These are phyloP conservation scores for Sporisorium exsertum DNA, from an alignment of 1,284 basidiomycete species.

Conservation along the genomic window DNA sequence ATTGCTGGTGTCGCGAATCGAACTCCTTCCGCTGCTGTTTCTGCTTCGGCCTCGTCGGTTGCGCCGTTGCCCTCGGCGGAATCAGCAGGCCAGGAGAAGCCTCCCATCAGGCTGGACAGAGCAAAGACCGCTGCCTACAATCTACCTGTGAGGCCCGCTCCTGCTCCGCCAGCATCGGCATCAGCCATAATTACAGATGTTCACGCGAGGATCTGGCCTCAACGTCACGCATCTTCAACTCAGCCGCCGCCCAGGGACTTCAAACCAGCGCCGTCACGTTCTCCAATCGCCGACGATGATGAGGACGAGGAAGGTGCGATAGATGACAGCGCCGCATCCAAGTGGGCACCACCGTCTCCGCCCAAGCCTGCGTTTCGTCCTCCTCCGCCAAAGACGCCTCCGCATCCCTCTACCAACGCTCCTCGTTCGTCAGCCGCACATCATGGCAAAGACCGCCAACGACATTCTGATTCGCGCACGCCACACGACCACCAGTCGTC, in stretches of 20 bases:
- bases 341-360: background rate
- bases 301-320: conserved; percentile 54
- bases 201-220: background rate
- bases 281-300: conserved; percentile 18
- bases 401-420: conserved; percentile 8
- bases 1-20: conserved; percentile 36
- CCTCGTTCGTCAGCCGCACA: background rate
- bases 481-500: background rate
- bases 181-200: background rate
- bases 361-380: conserved; percentile 4
- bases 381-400: conserved; percentile 33
- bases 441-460: conserved; percentile 13
- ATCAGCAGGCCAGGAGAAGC: background rate
- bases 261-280: background rate
- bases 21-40: conserved; percentile 1
- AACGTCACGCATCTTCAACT: conserved; percentile 1
- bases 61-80: conserved; percentile 4
- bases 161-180: background rate
- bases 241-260: background rate
- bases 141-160: background rate
- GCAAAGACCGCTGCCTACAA: conserved; percentile 4
- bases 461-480: background rate
- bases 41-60: background rate
- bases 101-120: conserved; percentile 20
- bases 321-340: conserved; percentile 8